Base-by-base conservation (phyloP, 2,329 filamentous ascomycete genomes). In the Aspergillus costaricaensis region DNA sequence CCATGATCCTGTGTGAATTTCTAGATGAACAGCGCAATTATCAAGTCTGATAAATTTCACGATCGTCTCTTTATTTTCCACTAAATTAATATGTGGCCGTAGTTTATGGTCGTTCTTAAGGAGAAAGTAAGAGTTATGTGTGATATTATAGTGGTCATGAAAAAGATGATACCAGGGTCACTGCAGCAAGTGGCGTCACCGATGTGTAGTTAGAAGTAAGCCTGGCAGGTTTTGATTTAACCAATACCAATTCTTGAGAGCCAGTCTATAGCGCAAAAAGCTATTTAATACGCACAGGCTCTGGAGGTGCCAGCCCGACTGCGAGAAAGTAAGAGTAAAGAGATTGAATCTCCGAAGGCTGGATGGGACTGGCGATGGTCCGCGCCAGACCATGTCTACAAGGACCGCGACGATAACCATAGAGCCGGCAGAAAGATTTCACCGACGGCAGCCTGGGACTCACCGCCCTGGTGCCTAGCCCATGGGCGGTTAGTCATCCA, bases 401-500 rank as follows among this genome's bases (percentile, higher is more conserved):
- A 50, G 47, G 27, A 50, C 25, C 10, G 47, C 25, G 47, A 49
- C 23, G 47, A 50, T 32, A 30, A 17, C 21, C 47, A 50, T 50
- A 50, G 19, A 17, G 7, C 47, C 47, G 47, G 47, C 47, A 50
- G 47, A 50, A 50, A 30, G 23, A 30, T 19, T 30, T 50, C 47
- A 50, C 47, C 47, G 44, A 55, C 36, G 50, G 60, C 44, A 59
- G 49, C 49, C 57, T 57, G 38, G 1, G 6, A 8, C 21, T 21
- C 43, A 58, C 61, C 61, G 61, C 55, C 55, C n/a, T 55, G 14
- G 23, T 14, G 32, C n/a, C 15, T 49, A 50, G 30, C 19, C 52
- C 47, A 19, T 36, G 51, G 43, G 56, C 48, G 54, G 39, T 60
- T 62, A 62, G 58, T 62, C 58, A 62, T 55, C 17, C 25, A 54